These are phyloP conservation scores for Saksenaea vasiformis DNA, from an alignment of 371 early-diverging fungal genomes.

Conservation along the genomic window DNA sequence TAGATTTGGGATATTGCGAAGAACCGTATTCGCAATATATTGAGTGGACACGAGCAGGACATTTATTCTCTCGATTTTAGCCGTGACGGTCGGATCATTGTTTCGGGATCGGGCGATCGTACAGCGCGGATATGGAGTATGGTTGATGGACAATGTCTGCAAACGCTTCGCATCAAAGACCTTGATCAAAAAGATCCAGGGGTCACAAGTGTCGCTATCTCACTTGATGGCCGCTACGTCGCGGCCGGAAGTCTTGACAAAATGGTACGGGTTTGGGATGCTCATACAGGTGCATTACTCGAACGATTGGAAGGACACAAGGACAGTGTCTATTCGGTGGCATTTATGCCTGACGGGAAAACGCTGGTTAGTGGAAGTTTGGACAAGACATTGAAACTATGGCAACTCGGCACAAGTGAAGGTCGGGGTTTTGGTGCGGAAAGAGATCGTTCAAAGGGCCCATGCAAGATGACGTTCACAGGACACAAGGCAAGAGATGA, in stretches of 20 bases:
- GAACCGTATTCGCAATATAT: constrained; percentile 66
- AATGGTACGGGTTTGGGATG: constrained; percentile 94
- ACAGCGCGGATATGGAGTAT: constrained; percentile 90
- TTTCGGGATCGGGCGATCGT: constrained; percentile 95
- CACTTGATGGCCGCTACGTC: constrained; percentile 81
- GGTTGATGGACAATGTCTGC: constrained; percentile 71
- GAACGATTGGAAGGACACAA: constrained; percentile 95
- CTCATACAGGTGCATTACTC: constrained; percentile 74
- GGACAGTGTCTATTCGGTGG: constrained; percentile 95
- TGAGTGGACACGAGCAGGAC: constrained; percentile 94
- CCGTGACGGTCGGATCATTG: constrained; percentile 87
- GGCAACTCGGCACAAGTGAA: constrained; percentile 74
- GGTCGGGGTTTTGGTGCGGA: constrained; percentile 33
- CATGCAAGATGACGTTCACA: constrained; percentile 51
- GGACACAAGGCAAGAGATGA: constrained; percentile 64
- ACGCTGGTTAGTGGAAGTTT: constrained; percentile 92
- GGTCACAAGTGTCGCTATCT: constrained; percentile 93
- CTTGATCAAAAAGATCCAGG: constrained; percentile 88
- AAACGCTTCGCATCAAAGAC: constrained; percentile 80
- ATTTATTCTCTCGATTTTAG: constrained; percentile 97
- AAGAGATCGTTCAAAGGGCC: constrained; percentile 22
- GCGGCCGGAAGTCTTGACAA: constrained; percentile 92
- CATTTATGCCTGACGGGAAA: constrained; percentile 94
- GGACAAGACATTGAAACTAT: constrained; percentile 94
- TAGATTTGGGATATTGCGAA: constrained; percentile 82